Evolutionary conservation across 306 rosid genomes (phyloP).

Genomic region (Inga laurina): DNA sequence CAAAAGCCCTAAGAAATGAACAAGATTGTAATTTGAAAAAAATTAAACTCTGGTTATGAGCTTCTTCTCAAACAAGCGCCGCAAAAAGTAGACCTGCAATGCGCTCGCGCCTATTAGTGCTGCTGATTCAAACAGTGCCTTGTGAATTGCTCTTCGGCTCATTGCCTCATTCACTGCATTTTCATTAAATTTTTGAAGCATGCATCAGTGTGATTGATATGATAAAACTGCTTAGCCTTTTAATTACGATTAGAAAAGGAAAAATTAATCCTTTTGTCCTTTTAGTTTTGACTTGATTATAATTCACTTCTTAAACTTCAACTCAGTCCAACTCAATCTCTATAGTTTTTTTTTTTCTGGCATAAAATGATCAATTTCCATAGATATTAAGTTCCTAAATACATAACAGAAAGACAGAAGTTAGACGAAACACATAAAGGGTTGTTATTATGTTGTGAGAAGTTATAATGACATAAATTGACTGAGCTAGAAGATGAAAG

Average conservation of each 20-base stretch:
- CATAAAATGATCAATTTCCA: too few species aligned
- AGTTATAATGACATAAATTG: too few species aligned
- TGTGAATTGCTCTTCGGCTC: constrained; percentile 78
- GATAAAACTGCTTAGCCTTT: background rate
- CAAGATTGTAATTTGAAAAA: constrained; percentile 1
- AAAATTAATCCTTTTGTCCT: background rate
- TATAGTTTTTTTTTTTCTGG: too few species aligned
- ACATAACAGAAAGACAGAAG: too few species aligned
- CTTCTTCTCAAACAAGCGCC: constrained; percentile 78
- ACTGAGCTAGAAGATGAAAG: too few species aligned
- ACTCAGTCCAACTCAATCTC: background rate
- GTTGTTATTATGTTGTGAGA: too few species aligned
- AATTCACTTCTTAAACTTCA: background rate
- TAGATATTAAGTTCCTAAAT: too few species aligned
- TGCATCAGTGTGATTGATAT: background rate
- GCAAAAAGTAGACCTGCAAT: constrained; percentile 79
- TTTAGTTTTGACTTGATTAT: too few species aligned
- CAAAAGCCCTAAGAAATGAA: background rate
- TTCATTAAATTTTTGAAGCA: background rate
- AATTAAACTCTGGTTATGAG: constrained; percentile 69
- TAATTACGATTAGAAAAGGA: background rate
- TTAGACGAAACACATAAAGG: too few species aligned
- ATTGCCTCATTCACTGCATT: constrained; percentile 89
- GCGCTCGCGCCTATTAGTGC: constrained; percentile 73
- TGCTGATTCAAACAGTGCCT: constrained; percentile 74